Conservation (phyloP, 805 yeast species). For the Ogataea ramenticola region DNA sequence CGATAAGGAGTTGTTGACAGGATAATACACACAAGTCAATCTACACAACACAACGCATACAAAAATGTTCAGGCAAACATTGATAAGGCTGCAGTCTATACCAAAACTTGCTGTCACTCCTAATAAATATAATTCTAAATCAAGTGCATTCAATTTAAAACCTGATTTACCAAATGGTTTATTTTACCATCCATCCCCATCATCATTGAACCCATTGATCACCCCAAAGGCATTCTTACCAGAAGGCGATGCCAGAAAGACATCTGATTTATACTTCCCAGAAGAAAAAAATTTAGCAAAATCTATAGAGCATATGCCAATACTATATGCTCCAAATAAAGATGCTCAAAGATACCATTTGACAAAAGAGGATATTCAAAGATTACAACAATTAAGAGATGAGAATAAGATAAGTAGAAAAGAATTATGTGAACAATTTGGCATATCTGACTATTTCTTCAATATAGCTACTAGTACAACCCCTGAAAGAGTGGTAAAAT, state of each 20-base stretch:
- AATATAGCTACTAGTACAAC: constrained; percentile 23
- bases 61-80: neutral
- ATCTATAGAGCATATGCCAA: constrained; percentile 23
- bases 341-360: constrained; percentile 23
- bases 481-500: constrained; percentile 12
- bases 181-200: constrained; percentile 30
- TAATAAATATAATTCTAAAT: constrained; percentile 27
- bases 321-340: constrained; percentile 12
- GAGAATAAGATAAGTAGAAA: constrained; percentile 21
- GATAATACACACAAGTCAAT: too few relatives aligned
- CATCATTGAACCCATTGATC: constrained; percentile 22
- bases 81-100: neutral
- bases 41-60: neutral
- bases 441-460: constrained; percentile 23
- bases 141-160: constrained; percentile 29
- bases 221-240: constrained; percentile 31
- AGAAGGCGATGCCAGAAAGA: constrained; percentile 21
- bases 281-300: constrained; percentile 14
- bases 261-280: constrained; percentile 20
- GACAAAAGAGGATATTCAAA: constrained; percentile 16
- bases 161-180: constrained; percentile 27
- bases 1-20: neutral
- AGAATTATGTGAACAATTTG: constrained; percentile 22
- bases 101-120: constrained; percentile 23
- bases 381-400: constrained; percentile 24